phyloP scores from a whole-genome alignment of 208 protist species.

The Tritrichomonas foetus region DNA sequence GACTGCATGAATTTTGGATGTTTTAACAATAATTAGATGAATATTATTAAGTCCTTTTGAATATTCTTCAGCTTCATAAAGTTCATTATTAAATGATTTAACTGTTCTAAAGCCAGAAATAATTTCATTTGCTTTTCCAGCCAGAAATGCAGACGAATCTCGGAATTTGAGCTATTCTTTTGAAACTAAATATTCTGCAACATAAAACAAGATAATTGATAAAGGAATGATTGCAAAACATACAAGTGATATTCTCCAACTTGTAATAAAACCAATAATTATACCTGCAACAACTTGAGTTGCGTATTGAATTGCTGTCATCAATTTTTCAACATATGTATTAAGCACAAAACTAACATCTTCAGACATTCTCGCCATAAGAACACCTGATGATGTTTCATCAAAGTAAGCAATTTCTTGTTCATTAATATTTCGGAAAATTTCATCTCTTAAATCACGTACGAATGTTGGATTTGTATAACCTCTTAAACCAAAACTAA shows the following conservation, averaged over 20 bases:
- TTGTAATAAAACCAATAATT: background rate
- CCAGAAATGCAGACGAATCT: too few relatives aligned
- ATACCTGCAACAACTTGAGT: background rate
- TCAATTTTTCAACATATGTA: conserved; percentile 12
- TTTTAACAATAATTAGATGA: background rate
- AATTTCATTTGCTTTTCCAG: too few relatives aligned
- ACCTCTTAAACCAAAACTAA: background rate
- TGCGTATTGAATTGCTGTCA: background rate
- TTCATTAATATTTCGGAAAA: background rate
- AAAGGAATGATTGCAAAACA: background rate
- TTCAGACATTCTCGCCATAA: background rate
- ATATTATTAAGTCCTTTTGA: background rate
- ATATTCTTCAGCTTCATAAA: background rate
- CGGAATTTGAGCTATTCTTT: too few relatives aligned
- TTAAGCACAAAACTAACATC: background rate
- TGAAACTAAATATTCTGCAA: background rate
- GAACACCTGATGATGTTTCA: background rate
- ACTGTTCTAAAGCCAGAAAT: background rate
- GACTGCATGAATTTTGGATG: background rate
- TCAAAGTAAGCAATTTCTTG: conserved; percentile 25
- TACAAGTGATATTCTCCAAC: background rate
- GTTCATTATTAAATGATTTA: conserved; percentile 35
- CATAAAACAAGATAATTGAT: background rate
- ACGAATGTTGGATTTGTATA: background rate
- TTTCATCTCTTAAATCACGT: background rate